These are phyloP conservation scores for Nemania bipapillata DNA, from an alignment of 2,329 filamentous ascomycete genomes.

Conservation along the genomic window DNA sequence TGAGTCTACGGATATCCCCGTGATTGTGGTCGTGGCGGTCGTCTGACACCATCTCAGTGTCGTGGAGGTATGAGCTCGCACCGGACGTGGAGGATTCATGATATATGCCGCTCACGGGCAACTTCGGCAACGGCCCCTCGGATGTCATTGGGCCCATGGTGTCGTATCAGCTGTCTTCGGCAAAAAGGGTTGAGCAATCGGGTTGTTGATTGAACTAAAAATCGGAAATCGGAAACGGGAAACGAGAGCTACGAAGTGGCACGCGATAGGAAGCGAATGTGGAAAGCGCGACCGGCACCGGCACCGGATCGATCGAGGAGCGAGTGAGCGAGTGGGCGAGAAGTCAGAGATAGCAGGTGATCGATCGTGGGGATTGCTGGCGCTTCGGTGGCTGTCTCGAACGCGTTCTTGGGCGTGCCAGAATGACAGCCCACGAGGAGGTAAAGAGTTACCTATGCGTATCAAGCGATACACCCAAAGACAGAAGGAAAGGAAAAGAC, in stretches of 20 bases:
- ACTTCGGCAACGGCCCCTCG: constrained; percentile 38
- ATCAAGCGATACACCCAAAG: constrained; percentile 27
- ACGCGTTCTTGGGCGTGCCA: constrained; percentile 24
- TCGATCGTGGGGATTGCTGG: constrained; percentile 21
- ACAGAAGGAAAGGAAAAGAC: too few relatives aligned
- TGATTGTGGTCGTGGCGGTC: constrained; percentile 45
- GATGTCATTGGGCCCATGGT: constrained; percentile 40
- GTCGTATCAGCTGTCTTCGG: constrained; percentile 17
- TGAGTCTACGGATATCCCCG: constrained; percentile 38
- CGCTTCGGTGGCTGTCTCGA: constrained; percentile 10
- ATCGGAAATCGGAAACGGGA: neutral
- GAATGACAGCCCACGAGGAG: constrained; percentile 34
- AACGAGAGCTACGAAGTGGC: constrained; percentile 5
- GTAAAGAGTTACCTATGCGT: constrained; percentile 38
- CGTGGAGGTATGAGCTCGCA: constrained; percentile 48
- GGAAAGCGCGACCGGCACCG: constrained; percentile 7
- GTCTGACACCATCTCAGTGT: constrained; percentile 45
- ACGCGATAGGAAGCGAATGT: constrained; percentile 24
- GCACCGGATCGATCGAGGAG: constrained; percentile 3
- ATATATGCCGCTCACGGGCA: constrained; percentile 36
- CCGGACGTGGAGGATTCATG: constrained; percentile 43
- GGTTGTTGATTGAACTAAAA: constrained; percentile 7
- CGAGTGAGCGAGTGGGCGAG: constrained; percentile 32
- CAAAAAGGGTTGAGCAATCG: constrained; percentile 11
- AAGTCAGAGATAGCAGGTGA: constrained; percentile 25